These are phyloP conservation scores for Eucalyptus microcorys DNA, from an alignment of 345 rosid genomes.

Conservation along the genomic window DNA sequence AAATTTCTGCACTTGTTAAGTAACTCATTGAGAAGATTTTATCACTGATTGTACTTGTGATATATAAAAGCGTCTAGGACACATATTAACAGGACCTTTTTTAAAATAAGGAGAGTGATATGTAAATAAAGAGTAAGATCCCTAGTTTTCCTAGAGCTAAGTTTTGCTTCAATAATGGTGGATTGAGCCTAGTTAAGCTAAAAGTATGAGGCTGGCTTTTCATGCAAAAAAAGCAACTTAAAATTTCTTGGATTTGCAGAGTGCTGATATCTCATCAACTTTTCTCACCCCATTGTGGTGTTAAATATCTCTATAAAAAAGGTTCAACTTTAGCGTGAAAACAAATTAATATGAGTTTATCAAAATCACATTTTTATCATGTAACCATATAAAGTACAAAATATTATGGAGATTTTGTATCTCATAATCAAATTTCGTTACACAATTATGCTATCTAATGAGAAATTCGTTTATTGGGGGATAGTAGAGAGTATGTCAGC, in stretches of 20 bases:
- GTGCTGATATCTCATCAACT: not conserved
- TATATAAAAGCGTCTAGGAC: not conserved
- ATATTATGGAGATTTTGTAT: too few species aligned
- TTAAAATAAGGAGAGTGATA: not conserved
- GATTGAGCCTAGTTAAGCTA: not conserved
- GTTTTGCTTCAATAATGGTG: not conserved
- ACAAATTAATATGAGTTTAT: not conserved
- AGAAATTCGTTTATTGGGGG: too few species aligned
- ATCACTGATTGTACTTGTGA: not conserved
- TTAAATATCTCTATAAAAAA: not conserved
- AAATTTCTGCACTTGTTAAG: not conserved
- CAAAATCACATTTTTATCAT: too few species aligned
- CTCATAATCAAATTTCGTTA: too few species aligned
- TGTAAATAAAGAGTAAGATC: not conserved
- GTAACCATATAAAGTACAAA: too few species aligned
- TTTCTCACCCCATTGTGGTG: not conserved
- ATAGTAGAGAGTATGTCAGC: slow-evolving; percentile 42
- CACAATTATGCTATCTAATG: too few species aligned
- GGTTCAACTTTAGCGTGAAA: not conserved
- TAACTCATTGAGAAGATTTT: not conserved
- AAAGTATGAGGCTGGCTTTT: not conserved
- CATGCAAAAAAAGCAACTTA: not conserved
- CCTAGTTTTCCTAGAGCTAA: not conserved
- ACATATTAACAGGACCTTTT: not conserved
- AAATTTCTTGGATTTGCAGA: not conserved